phyloP scores from a whole-genome alignment of 106 monocot genomes.

The Hemerocallis citrina region DNA sequence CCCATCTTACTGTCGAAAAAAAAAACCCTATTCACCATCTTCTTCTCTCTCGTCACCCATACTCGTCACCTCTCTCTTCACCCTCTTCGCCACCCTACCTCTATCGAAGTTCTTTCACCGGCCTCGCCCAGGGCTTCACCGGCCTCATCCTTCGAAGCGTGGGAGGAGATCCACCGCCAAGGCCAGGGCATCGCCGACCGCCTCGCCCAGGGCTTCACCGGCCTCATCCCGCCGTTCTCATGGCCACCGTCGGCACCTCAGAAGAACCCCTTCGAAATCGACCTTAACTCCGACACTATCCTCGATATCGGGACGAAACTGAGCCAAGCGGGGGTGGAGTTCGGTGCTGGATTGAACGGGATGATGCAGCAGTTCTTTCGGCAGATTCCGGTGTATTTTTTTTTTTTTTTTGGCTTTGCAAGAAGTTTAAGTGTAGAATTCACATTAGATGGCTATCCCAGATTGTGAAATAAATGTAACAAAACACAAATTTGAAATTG shows the following conservation, averaged over 20 bases:
- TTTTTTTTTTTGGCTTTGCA: too few relatives aligned
- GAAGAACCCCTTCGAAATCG: conserved; percentile 29
- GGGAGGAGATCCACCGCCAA: conserved; percentile 99
- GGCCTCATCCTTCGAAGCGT: conserved; percentile 67
- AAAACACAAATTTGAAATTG: too few relatives aligned
- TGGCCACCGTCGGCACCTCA: conserved; percentile 38
- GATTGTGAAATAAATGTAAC: too few relatives aligned
- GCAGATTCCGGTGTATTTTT: conserved; percentile 44
- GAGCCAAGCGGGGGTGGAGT: conserved; percentile 67
- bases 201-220: conserved; percentile 77
- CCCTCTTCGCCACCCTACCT: too few relatives aligned
- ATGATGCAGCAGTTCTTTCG: conserved; percentile 73
- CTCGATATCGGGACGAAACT: conserved; percentile 73
- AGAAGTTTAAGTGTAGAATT: too few relatives aligned
- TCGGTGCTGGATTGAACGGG: conserved; percentile 53
- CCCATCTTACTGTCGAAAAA: too few relatives aligned
- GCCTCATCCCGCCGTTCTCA: conserved; percentile 36
- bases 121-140: too few relatives aligned
- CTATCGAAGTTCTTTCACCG: too few relatives aligned
- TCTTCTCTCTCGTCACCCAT: too few relatives aligned
- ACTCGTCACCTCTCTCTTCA: too few relatives aligned
- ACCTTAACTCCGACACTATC: conserved; percentile 29
- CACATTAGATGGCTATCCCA: too few relatives aligned
- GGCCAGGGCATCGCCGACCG: conserved; percentile 89
- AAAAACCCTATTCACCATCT: too few relatives aligned